Evolutionary conservation across 1,139 yeast species (phyloP).

Genomic region (Yamadazyma pseudoaaseri): DNA sequence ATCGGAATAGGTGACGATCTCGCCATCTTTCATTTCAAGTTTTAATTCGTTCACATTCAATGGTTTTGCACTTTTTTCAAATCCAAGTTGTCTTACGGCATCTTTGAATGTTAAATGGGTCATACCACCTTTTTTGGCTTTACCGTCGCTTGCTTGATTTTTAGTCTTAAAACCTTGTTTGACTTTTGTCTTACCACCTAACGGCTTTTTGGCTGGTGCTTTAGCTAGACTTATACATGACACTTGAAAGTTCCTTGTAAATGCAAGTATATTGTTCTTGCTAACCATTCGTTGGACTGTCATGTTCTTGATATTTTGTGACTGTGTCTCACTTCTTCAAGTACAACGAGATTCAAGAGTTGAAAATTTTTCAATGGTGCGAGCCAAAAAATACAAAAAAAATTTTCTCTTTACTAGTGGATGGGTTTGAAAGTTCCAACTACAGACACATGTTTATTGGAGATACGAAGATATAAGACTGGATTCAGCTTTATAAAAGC

Average conservation of each 20-base stretch:
- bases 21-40: conserved; percentile 8
- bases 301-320: conserved; percentile 1
- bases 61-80: conserved; percentile 29
- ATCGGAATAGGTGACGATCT: conserved; percentile 25
- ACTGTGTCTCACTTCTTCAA: neutral
- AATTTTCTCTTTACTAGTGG: neutral
- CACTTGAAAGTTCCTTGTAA: conserved; percentile 5
- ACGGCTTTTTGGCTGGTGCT: conserved; percentile 14
- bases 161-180: conserved; percentile 26
- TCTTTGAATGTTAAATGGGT: conserved; percentile 42
- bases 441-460: neutral
- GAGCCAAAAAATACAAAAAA: neutral
- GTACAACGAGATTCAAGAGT: neutral
- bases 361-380: conserved; percentile 1
- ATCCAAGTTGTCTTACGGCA: conserved; percentile 37
- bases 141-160: conserved; percentile 17
- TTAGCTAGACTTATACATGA: conserved; percentile 15
- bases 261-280: neutral
- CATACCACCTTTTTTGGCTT: conserved; percentile 42
- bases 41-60: conserved; percentile 18
- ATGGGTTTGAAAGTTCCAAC: neutral
- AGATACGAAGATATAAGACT: neutral
- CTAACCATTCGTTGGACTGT: conserved; percentile 1
- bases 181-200: conserved; percentile 26
- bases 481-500: too few species aligned